Percentiles rank a stretch among this genome's conserved stretches.
Conservation (phyloP, 2,329 filamentous ascomycete species). For the Cladosporium sp. region DNA sequence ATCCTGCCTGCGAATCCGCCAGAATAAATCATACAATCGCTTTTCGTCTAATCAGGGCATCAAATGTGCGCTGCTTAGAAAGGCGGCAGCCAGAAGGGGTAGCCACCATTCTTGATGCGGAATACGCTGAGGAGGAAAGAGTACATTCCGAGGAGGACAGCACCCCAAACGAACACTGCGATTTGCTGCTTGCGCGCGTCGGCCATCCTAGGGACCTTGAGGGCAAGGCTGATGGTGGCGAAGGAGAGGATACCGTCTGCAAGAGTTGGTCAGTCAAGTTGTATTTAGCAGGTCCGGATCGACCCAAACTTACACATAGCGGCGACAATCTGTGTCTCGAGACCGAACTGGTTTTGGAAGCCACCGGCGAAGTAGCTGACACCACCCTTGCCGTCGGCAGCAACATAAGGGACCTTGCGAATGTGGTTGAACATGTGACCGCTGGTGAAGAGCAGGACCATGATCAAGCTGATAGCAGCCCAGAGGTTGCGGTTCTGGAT, state of each 20-base stretch:
- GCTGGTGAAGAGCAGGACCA: constrained; percentile 86
- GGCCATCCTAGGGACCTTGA: constrained; percentile 86
- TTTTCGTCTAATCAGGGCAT: not conserved
- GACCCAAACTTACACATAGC: constrained; percentile 74
- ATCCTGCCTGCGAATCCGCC: not conserved
- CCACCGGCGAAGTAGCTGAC: constrained; percentile 86
- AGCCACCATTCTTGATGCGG: constrained; percentile 88
- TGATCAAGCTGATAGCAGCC: constrained; percentile 83
- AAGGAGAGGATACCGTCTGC: constrained; percentile 78
- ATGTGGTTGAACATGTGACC: constrained; percentile 99
- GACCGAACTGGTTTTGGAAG: constrained; percentile 88
- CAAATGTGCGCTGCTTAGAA: constrained; percentile 51
- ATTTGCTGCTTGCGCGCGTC: constrained; percentile 75
- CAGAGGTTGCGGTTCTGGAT: constrained; percentile 89
- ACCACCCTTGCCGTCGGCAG: constrained; percentile 77
- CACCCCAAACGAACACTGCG: constrained; percentile 74
- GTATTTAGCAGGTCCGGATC: not conserved
- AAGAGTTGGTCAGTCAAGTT: constrained; percentile 2
- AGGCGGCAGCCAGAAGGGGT: constrained; percentile 89
- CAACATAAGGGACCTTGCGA: constrained; percentile 88
- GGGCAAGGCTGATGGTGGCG: constrained; percentile 80
- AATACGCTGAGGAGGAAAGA: constrained; percentile 93
- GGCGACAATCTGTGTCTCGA: constrained; percentile 94
- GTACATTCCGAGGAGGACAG: constrained; percentile 75
- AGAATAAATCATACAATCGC: constrained; percentile 3